These are phyloP conservation scores for Penstemon davidsonii DNA, from an alignment of 257 asterid species.

Conservation along the genomic window DNA sequence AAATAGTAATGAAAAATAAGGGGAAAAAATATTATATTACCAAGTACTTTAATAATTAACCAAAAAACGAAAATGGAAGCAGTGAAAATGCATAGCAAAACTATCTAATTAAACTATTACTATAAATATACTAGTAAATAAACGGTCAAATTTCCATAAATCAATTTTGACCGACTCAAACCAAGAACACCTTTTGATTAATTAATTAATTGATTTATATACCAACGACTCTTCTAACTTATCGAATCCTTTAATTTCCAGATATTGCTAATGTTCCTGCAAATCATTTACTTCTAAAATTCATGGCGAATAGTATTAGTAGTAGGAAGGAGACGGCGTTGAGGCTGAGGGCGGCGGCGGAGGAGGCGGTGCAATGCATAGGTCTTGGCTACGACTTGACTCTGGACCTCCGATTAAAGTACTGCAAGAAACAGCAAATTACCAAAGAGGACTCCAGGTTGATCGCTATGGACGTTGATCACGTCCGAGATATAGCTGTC, in stretches of 20 bases:
- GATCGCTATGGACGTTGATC: constrained; percentile 30
- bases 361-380: constrained; percentile 7
- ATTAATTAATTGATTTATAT: too few relatives aligned
- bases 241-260: background rate
- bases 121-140: too few relatives aligned
- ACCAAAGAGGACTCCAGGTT: too few relatives aligned
- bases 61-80: too few relatives aligned
- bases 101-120: too few relatives aligned
- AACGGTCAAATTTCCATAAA: background rate
- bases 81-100: too few relatives aligned
- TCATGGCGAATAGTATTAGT: constrained; percentile 19
- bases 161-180: background rate
- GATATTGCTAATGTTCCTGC: background rate
- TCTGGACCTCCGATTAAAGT: constrained; percentile 32
- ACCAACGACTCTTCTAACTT: background rate
- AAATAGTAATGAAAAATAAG: too few relatives aligned
- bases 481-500: constrained; percentile 30
- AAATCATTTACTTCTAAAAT: too few relatives aligned
- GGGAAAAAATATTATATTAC: too few relatives aligned
- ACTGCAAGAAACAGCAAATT: constrained; percentile 28
- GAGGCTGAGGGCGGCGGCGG: constrained; percentile 3
- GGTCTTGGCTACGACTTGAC: constrained; percentile 11
- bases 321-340: constrained; percentile 19
- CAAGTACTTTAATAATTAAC: too few relatives aligned
- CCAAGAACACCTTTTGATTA: too few relatives aligned